Evolutionary conservation across 306 rosid species (phyloP), one percentile per base, ranked within the genome.

Genomic region (Bauhinia variegata): DNA sequence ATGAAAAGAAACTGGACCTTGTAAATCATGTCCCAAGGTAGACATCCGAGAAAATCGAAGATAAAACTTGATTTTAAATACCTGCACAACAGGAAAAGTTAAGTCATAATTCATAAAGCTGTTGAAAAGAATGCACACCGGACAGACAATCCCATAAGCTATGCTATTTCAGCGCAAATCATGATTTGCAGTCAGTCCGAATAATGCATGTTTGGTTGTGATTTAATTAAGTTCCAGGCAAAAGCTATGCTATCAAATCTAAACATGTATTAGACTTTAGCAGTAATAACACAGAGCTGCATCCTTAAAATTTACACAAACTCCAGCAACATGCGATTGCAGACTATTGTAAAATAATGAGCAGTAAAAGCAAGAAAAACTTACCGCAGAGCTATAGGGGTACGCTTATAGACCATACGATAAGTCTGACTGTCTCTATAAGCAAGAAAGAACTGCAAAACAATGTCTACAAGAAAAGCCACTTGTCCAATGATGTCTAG

Each of bases 1-100:
- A 30, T 5, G 6, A 13, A 60, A 72, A 59, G 67, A 53, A 67
- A 39, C 18, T 42, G 65, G 54, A 93, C 99, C 99, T 90, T 86
- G 85, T 61, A 93, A 73, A 93, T 78, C 65, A 85, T 60, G 75
- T 93, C 99, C 99, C 99, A 93, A 33, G 99, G 99, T 88, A 93
- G 59, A 67, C 99, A 93, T 54, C 82, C 91, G 67, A 93, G 91
- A 37, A 93, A 58, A 68, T 93, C 99, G 57, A 91, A 15, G 75
- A 85, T 65, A 70, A 93, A 93, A 75, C 51, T 18, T 55, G 89
- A 83, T 70, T 85, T 93, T 68, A 93, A 75, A 76, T 93, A 93
- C 81, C 98, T 93, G 81, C 68, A 47, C 16, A 54, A 34, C 36
- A 65, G 55, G 69, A 48, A 63, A 71, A 36, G 41, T 36, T 3